Evolutionary conservation across 2,329 filamentous ascomycete species (phyloP).

Genomic region (Fusarium sp.): DNA sequence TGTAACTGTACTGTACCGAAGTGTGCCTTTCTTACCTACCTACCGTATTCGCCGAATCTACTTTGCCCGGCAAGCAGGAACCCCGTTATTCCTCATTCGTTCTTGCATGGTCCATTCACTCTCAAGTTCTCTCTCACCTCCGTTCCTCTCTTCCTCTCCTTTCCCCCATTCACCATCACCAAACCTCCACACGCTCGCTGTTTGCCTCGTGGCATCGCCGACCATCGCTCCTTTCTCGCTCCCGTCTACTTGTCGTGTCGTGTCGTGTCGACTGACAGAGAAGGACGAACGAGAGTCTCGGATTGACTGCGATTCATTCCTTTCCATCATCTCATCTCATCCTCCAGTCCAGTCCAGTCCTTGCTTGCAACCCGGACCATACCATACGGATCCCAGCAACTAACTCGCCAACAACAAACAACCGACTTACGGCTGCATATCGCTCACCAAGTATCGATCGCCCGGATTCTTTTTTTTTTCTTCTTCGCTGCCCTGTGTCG

Average conservation of each 20-base stretch:
- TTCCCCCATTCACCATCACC: slow-evolving; percentile 17
- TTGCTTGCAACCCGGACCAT: slow-evolving; percentile 19
- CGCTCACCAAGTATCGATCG: slow-evolving; percentile 39
- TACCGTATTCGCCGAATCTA: slow-evolving; percentile 30
- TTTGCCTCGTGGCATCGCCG: slow-evolving; percentile 15
- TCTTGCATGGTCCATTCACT: slow-evolving; percentile 8
- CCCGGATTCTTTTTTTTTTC: slow-evolving; percentile 16
- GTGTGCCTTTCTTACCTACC: slow-evolving; percentile 16
- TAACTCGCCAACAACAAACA: slow-evolving; percentile 19
- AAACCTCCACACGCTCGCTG: slow-evolving; percentile 25
- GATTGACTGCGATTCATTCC: slow-evolving; percentile 29
- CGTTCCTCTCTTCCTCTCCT: slow-evolving; percentile 24
- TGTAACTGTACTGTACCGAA: slow-evolving; percentile 4
- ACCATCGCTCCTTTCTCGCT: slow-evolving; percentile 28
- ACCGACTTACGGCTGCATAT: slow-evolving; percentile 38
- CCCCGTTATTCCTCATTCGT: slow-evolving; percentile 25
- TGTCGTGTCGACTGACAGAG: slow-evolving; percentile 11
- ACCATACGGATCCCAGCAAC: slow-evolving; percentile 23
- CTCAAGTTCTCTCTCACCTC: slow-evolving; percentile 11
- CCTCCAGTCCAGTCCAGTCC: slow-evolving; percentile 10
- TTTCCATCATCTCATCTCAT: slow-evolving; percentile 29
- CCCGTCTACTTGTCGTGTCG: slow-evolving; percentile 7
- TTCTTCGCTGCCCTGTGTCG: background rate
- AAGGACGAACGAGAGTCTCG: slow-evolving; percentile 12
- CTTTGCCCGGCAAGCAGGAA: slow-evolving; percentile 9